Base-by-base conservation (phyloP, 208 protist genomes). In the Trypanosoma caninum region DNA sequence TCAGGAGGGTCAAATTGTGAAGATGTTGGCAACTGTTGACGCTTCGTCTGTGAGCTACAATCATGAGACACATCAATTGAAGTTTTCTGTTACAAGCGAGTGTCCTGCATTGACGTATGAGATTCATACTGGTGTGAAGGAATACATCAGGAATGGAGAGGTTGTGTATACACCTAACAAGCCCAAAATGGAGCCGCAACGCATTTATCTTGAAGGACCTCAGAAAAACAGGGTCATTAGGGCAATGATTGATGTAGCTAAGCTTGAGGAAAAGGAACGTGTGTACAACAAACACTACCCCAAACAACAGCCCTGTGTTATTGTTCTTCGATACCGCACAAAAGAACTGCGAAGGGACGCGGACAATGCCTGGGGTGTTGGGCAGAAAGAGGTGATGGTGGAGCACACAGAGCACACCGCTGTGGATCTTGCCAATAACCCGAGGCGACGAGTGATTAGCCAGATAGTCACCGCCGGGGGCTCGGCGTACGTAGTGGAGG, bases 1-100 rank as follows among this genome's bases (percentile, higher is more conserved):
- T 47, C 89, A 95, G 78, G 89, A 95, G 69, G 89, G 85, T 42
- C 81, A 93, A 63, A 93, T 93, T 81, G 79, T 95, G 46, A 95
- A 95, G 78, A 95, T 91, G 80, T 72, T 93, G 33, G 89, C 84
- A 1, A 93, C 89, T 5, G 79, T 95, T 67, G 89, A 95, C 70
- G 80, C 89, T 1, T 82, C 85, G 27, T 90, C 85, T 2, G 85
- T 93, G 28, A 76, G 31, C 50, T 95, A 92, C 69, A 70, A 83
- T 33, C 59, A 84, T 10, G 59, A 50, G 28, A 84, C 77, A 34
- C 74, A 87, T 51, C 69, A 88, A 44, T 74, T 95, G 45, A 84
- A 72, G 31, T 95, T 95, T 67, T 84, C 64, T 56, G 65, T 93
- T 35, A 93, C 82, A 34, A 91, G 80, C 65, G 46, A 60, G 10